These are phyloP conservation scores for Pythium vanterpoolii DNA, from an alignment of 352 stramenopile species.

Conservation along the genomic window DNA sequence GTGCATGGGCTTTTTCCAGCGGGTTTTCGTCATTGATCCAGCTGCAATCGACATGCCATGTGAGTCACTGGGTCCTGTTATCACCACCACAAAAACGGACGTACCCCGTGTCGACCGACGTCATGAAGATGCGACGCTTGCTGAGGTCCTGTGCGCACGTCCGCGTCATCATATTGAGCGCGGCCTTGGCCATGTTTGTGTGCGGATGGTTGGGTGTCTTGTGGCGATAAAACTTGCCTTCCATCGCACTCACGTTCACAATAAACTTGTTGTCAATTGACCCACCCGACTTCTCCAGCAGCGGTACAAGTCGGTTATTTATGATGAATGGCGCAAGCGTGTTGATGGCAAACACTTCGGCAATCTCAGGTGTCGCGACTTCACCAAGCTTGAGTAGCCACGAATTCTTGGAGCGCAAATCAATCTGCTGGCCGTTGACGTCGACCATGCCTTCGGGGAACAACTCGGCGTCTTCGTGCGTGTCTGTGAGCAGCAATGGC, in stretches of 20 bases:
- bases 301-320: conserved; percentile 90
- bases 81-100: conserved; percentile 8
- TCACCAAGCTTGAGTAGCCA: conserved; percentile 95
- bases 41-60: conserved; percentile 25
- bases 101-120: conserved; percentile 95
- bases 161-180: conserved; percentile 98
- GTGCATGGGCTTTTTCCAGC: conserved; percentile 90
- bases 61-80: neutral
- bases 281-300: conserved; percentile 68
- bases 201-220: conserved; percentile 97
- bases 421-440: conserved; percentile 96
- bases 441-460: conserved; percentile 87
- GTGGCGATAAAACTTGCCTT: conserved; percentile 98
- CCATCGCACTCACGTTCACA: conserved; percentile 97
- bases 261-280: conserved; percentile 87
- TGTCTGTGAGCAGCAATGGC: conserved; percentile 68
- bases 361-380: conserved; percentile 83
- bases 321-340: conserved; percentile 97
- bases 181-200: conserved; percentile 98
- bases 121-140: conserved; percentile 96
- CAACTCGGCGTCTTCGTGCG: conserved; percentile 38
- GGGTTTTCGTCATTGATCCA: conserved; percentile 99
- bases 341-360: conserved; percentile 93
- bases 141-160: conserved; percentile 94
- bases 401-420: conserved; percentile 93